phyloP scores from a whole-genome alignment of 805 yeast genomes.

The Myxozyma neotropica region DNA sequence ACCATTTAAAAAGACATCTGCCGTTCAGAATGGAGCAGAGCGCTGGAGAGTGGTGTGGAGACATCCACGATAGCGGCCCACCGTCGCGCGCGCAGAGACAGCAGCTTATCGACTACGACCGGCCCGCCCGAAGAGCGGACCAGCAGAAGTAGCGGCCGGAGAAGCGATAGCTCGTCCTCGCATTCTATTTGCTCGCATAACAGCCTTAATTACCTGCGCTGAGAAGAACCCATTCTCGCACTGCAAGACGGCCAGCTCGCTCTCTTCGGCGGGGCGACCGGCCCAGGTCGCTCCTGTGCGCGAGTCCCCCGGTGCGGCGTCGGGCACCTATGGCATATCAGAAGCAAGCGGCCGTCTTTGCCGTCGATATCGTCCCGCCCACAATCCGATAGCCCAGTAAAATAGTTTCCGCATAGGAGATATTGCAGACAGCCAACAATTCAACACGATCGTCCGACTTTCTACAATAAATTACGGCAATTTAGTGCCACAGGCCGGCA shows the following conservation, averaged over 20 bases:
- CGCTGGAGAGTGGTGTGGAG: too few relatives aligned
- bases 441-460: too few relatives aligned
- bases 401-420: background rate
- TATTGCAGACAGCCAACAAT: background rate
- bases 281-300: background rate
- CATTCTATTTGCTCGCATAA: background rate
- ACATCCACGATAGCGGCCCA: too few relatives aligned
- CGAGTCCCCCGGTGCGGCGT: slow-evolving; percentile 5
- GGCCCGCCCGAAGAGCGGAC: too few relatives aligned
- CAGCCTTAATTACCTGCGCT: background rate
- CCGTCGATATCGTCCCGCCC: background rate
- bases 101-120: too few relatives aligned
- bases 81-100: too few relatives aligned
- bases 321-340: background rate
- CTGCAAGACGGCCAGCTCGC: background rate
- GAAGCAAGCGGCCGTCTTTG: background rate
- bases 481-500: too few relatives aligned
- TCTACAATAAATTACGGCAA: too few relatives aligned
- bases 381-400: background rate
- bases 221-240: background rate
- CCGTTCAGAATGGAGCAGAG: too few relatives aligned
- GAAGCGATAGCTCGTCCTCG: too few relatives aligned
- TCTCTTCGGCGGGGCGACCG: slow-evolving; percentile 3
- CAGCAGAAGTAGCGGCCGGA: too few relatives aligned
- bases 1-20: too few relatives aligned